These are phyloP conservation scores for Globisporangium spiculum DNA, from an alignment of 352 stramenopile genomes.

Conservation along the genomic window DNA sequence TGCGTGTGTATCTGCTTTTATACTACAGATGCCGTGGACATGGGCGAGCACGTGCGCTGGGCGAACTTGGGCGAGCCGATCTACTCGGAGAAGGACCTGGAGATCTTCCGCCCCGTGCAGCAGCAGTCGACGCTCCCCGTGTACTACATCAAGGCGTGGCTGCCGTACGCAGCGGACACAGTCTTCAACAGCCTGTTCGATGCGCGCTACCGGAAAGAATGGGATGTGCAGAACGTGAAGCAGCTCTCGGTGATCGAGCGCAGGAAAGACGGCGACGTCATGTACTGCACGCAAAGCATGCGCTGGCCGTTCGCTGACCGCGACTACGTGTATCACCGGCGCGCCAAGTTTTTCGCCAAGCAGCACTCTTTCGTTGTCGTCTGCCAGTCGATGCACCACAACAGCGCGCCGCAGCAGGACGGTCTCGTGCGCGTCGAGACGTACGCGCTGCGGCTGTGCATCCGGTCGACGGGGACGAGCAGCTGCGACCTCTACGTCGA, in stretches of 20 bases:
- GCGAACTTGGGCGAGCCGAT: conserved; percentile 60
- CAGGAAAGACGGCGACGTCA: conserved; percentile 47
- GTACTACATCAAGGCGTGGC: conserved; percentile 72
- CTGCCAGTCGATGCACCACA: conserved; percentile 56
- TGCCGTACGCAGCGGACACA: conserved; percentile 65
- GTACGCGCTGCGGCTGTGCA: conserved; percentile 52
- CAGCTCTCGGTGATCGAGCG: conserved; percentile 48
- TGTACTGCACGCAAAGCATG: conserved; percentile 57
- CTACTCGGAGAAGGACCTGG: conserved; percentile 71
- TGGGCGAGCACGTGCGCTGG: conserved; percentile 65
- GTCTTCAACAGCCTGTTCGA: conserved; percentile 68
- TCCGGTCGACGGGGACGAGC: conserved; percentile 51
- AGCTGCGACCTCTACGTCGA: conserved; percentile 71
- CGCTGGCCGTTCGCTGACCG: conserved; percentile 69
- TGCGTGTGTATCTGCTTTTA: not conserved
- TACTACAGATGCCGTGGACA: conserved; percentile 55
- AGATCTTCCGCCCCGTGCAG: conserved; percentile 57
- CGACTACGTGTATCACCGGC: conserved; percentile 79
- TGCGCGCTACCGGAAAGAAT: conserved; percentile 47
- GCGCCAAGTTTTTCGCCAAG: conserved; percentile 47
- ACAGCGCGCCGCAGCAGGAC: conserved; percentile 32
- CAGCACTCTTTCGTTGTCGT: conserved; percentile 67
- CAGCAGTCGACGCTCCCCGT: conserved; percentile 54
- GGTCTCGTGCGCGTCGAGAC: conserved; percentile 63
- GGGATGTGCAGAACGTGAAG: conserved; percentile 45